phyloP scores from a whole-genome alignment of 2,329 filamentous ascomycete species.

The Colletotrichum godetiae region DNA sequence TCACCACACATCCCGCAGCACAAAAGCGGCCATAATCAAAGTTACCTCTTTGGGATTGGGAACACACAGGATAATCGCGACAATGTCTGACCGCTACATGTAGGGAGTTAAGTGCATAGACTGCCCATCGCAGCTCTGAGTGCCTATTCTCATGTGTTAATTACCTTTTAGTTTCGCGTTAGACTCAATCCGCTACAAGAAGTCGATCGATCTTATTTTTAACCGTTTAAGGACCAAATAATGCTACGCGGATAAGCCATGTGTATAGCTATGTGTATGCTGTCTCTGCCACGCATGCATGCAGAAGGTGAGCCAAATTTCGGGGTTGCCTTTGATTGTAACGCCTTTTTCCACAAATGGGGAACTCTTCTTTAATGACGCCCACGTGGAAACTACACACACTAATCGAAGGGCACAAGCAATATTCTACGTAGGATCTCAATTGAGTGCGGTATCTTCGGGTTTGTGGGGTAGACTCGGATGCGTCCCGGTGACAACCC shows the following conservation, averaged over 20 bases:
- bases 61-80: no score
- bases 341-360: constrained; percentile 29
- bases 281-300: background rate
- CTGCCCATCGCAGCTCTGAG: background rate
- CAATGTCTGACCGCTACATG: no score
- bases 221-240: no score
- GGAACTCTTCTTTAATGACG: background rate
- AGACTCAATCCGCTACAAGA: background rate
- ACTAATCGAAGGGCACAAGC: background rate
- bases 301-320: background rate
- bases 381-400: background rate
- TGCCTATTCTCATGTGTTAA: background rate
- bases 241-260: no score
- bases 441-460: background rate
- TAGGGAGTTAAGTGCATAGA: background rate
- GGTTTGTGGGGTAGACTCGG: constrained; percentile 21
- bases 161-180: background rate
- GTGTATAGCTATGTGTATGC: background rate
- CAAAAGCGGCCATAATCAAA: background rate
- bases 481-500: background rate
- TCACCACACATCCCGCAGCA: no score
- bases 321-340: background rate
- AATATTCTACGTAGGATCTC: constrained; percentile 3
- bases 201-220: no score
- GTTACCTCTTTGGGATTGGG: background rate